Conservation (phyloP, 495 filamentous ascomycete genomes). For the Hyaloscypha variabilis region DNA sequence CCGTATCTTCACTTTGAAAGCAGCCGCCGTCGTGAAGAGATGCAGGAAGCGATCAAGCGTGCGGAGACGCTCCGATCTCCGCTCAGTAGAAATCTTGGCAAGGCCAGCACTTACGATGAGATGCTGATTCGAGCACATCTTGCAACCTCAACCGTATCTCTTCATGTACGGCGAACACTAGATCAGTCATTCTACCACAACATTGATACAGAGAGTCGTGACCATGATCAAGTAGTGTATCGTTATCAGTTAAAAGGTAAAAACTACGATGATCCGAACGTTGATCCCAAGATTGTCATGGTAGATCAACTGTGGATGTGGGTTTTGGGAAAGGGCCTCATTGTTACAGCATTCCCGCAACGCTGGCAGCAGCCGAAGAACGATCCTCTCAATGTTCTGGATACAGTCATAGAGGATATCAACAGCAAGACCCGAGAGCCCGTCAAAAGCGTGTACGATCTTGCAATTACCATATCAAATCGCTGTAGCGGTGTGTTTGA, state of each 20-base stretch:
- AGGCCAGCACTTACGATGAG: slow-evolving; percentile 53
- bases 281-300: slow-evolving; percentile 73
- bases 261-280: slow-evolving; percentile 30
- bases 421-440: slow-evolving; percentile 69
- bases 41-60: slow-evolving; percentile 61
- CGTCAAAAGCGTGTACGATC: slow-evolving; percentile 64
- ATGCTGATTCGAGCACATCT: slow-evolving; percentile 68
- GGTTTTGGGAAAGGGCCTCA: slow-evolving; percentile 63
- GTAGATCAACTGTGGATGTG: slow-evolving; percentile 78
- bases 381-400: slow-evolving; percentile 67
- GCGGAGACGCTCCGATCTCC: slow-evolving; percentile 35
- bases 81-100: slow-evolving; percentile 31
- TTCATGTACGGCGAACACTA: slow-evolving; percentile 69
- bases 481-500: slow-evolving; percentile 69
- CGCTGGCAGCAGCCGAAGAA: slow-evolving; percentile 73
- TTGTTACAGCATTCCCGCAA: slow-evolving; percentile 69
- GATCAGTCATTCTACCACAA: slow-evolving; percentile 75
- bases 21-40: slow-evolving; percentile 53
- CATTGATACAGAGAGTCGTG: slow-evolving; percentile 66
- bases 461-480: slow-evolving; percentile 66
- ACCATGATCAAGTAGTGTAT: slow-evolving; percentile 72
- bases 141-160: slow-evolving; percentile 49
- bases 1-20: slow-evolving; percentile 73
- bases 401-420: slow-evolving; percentile 71
- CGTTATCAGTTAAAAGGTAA: slow-evolving; percentile 52